Evolutionary conservation across 306 rosid species (phyloP).

Genomic region (Quercus parvula): DNA sequence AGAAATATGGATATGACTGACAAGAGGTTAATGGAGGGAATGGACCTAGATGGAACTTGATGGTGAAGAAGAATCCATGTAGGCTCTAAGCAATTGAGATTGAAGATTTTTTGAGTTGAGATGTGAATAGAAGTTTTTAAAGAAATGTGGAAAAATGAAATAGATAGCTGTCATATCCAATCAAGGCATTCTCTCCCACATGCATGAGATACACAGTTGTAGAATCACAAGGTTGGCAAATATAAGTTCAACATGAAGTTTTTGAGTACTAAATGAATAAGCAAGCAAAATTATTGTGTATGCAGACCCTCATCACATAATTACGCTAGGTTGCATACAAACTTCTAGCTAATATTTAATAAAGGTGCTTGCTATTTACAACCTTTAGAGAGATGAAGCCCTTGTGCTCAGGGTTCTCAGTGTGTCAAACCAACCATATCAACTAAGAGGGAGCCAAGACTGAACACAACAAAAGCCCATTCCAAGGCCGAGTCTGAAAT

Average conservation of each 20-base stretch:
- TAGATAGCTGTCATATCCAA: not conserved
- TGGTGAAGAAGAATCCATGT: slow-evolving; percentile 7
- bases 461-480: not conserved
- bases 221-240: not conserved
- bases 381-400: not conserved
- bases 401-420: not conserved
- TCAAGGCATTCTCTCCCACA: not conserved
- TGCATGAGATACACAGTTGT: not conserved
- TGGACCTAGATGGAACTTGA: slow-evolving; percentile 6
- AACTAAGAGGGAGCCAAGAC: not conserved
- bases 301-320: not conserved
- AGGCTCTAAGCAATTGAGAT: not conserved
- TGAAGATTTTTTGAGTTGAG: not conserved
- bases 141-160: not conserved
- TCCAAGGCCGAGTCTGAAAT: not conserved
- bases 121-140: not conserved
- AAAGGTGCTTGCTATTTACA: not conserved
- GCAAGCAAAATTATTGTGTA: not conserved
- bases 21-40: slow-evolving; percentile 7
- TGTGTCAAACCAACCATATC: not conserved
- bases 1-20: not conserved
- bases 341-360: not conserved
- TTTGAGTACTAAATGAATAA: not conserved
- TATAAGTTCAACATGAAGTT: not conserved
- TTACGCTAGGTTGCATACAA: not conserved